Base-by-base conservation (phyloP, 805 yeast species). In the Candida caryicola region DNA sequence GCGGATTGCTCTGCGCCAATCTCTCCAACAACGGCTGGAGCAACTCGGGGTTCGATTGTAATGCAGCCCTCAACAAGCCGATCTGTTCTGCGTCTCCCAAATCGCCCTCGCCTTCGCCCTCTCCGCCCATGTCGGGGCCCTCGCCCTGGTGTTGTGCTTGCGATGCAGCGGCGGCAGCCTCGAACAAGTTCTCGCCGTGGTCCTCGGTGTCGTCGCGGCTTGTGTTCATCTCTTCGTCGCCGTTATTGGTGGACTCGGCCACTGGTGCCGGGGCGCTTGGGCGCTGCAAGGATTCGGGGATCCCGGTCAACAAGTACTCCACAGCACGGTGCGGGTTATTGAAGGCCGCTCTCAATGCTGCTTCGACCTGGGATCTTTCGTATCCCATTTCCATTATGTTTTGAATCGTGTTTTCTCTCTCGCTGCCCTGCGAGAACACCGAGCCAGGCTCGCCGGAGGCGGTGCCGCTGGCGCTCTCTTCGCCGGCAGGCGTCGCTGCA, bases 251-350 rank as follows among this genome's bases (percentile, higher is more conserved):
- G 4, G 57, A 44, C 28, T 51, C 60, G 10, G 45, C 36, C 5
- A 43, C 43, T 16, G 49, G 45, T 10, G 60, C 55, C 18, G 51
- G 40, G 7, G 44, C 50, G 17, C 57, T 59, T 13, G 62, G 66
- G 13, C 57, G 66, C 45, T 62, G 74, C 45, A 76, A 60, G 21
- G 68, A 59, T 52, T 82, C 91, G 16, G 96, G 96, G 31, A 91
- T 77, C 2, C 97, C 98, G 33, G 90, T 87, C 47, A 93, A 69
- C 35, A 93, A 71, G 60, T 91, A 90, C 60, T 93, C 99, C 10
- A 93, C 98, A 0, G 99, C 99, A 54, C 99, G 81, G 59, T 91
- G 98, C 15, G 99, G 98, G 64, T 93, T 90, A 66, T 91, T 91
- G 69, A 81, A 93, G 1, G 99, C 98, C 12, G 96, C 95, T 51